phyloP scores from a whole-genome alignment of 495 filamentous ascomycete species.

The Penicillium verhagenii region DNA sequence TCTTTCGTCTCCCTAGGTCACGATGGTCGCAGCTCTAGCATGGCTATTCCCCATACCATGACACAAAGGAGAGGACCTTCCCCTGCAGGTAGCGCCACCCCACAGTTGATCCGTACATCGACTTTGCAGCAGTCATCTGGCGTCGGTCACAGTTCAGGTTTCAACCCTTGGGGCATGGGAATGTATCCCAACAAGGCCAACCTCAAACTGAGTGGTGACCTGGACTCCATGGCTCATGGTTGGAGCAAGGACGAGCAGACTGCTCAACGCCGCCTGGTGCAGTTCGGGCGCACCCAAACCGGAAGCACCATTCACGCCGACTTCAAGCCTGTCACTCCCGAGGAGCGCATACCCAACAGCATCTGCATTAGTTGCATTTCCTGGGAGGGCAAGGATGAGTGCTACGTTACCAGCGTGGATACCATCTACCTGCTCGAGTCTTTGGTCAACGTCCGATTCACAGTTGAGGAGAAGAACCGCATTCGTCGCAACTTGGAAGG shows the following conservation, averaged over 20 bases:
- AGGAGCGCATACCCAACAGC: constrained; percentile 67
- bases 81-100: constrained; percentile 52
- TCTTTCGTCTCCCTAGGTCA: constrained; percentile 33
- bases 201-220: constrained; percentile 79
- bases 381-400: constrained; percentile 88
- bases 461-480: constrained; percentile 95
- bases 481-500: constrained; percentile 94
- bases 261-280: constrained; percentile 74
- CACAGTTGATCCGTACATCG: constrained; percentile 78
- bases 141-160: constrained; percentile 46
- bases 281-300: constrained; percentile 77
- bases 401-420: constrained; percentile 93
- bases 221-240: constrained; percentile 71
- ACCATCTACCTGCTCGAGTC: constrained; percentile 91
- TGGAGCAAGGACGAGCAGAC: constrained; percentile 82
- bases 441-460: constrained; percentile 78
- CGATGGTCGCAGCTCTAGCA: constrained; percentile 30
- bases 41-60: constrained; percentile 31
- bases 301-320: constrained; percentile 69
- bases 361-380: constrained; percentile 88
- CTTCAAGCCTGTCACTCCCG: constrained; percentile 68
- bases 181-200: constrained; percentile 85
- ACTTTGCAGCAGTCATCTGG: constrained; percentile 62
- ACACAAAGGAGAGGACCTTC: constrained; percentile 39
- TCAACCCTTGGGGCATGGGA: constrained; percentile 77